Conservation (phyloP, 768 basidiomycete genomes). For the Pulveroboletus sp. region DNA sequence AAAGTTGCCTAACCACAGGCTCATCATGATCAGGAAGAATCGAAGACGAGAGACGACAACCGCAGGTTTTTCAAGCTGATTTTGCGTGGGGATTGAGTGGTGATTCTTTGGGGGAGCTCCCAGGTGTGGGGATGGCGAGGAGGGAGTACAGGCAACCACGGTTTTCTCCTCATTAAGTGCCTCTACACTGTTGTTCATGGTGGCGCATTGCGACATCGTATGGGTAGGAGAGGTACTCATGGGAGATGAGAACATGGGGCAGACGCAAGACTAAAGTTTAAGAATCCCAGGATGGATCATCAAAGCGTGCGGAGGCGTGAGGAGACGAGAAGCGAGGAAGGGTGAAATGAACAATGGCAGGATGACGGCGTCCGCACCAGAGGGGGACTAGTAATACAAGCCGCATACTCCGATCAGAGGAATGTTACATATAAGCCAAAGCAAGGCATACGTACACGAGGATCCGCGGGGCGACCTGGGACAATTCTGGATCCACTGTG, state of each 20-base stretch:
- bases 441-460: slow-evolving; percentile 12
- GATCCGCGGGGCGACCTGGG: slow-evolving; percentile 32
- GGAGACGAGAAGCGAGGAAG: slow-evolving; percentile 13
- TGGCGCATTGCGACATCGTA: slow-evolving; percentile 31
- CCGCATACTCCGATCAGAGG: slow-evolving; percentile 17
- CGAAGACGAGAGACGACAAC: slow-evolving; percentile 26
- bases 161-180: slow-evolving; percentile 24
- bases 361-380: slow-evolving; percentile 9
- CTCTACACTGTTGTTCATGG: slow-evolving; percentile 28
- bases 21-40: slow-evolving; percentile 34
- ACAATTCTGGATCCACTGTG: slow-evolving; percentile 27
- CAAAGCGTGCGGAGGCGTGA: slow-evolving; percentile 6
- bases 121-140: not conserved
- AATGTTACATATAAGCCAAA: slow-evolving; percentile 24
- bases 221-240: slow-evolving; percentile 28
- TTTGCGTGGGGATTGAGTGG: not conserved
- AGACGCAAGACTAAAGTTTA: slow-evolving; percentile 13
- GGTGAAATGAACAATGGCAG: not conserved
- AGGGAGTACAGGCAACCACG: not conserved
- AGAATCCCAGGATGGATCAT: slow-evolving; percentile 14
- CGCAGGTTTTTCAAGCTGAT: slow-evolving; percentile 24
- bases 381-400: slow-evolving; percentile 6
- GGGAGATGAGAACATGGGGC: slow-evolving; percentile 11
- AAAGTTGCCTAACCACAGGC: slow-evolving; percentile 34
- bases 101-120: not conserved